Base-by-base conservation (phyloP, 495 filamentous ascomycete species). In the Penicillium subrubescens region DNA sequence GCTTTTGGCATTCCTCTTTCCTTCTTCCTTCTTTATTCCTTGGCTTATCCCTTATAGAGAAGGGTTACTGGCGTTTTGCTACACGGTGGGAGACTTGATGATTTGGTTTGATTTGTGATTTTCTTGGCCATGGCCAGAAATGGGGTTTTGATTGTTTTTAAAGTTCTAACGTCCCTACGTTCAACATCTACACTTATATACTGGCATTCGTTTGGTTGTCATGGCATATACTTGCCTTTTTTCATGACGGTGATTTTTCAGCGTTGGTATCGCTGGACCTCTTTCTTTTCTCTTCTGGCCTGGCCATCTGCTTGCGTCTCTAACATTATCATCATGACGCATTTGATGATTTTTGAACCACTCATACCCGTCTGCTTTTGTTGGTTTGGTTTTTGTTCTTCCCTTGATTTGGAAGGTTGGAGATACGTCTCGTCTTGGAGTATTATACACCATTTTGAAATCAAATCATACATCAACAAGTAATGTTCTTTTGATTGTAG, bases 11-110 rank as follows among this genome's bases (percentile, higher is more conserved):
- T 31, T 65, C 50, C 53, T 60, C 48, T 60, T 54, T 52, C 59
- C 62, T 59, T n/a, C 48, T 54, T 52, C 59, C 62, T 66, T 57
- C 54, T 44, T 34, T 21, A 59, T 62, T 43, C 52, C 29, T 19
- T 27, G 60, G 39, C 63, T 63, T 67, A 50, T 61, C 27, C 43
- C 37, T 34, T 48, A 50, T 58, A 66, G 50, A 75, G 71, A 75
- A 73, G 62, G 67, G 67, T 35, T 48, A 63, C 70, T 66, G 76
- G 76, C 76, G 76, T 77, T 77, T 64, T 67, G 50, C 68, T 73
- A 73, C 51, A 74, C 54, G 65, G 52, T 65, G 43, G 65, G 62
- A 67, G 56, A 71, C 14, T 29, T n/a, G 25, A 4, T 17, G 48
- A 52, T 63, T 48, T 65, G 27, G 59, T 59, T 53, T 55, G 63